phyloP scores from a whole-genome alignment of 192 early-diverging fungal genomes.

The Coemansia pectinata region DNA sequence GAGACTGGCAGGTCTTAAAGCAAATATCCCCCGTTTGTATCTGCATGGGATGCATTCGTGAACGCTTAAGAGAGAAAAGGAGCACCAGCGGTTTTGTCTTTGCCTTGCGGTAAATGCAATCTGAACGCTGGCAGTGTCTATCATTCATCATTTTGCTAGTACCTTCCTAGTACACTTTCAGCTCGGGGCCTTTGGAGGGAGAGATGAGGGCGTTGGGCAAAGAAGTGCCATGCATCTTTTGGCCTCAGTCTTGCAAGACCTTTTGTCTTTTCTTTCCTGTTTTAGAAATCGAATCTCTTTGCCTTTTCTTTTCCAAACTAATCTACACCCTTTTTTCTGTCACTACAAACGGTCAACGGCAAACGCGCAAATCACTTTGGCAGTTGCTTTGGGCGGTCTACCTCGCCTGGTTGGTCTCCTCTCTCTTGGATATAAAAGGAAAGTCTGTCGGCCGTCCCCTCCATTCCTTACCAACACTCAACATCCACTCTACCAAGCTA shows the following conservation, averaged over 20 bases:
- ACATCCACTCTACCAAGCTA: not conserved
- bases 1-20: not conserved
- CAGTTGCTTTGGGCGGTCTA: constrained; percentile 1
- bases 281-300: constrained; percentile 5
- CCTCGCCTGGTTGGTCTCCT: not conserved
- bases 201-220: not conserved
- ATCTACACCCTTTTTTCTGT: not conserved
- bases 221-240: not conserved
- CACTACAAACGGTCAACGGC: constrained; percentile 3
- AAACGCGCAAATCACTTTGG: not conserved
- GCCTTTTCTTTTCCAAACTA: not conserved
- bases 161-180: not conserved
- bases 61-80: not conserved
- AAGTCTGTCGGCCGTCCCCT: not conserved
- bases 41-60: constrained; percentile 5
- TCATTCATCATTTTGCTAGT: not conserved
- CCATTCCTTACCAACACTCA: not conserved
- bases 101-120: not conserved
- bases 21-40: constrained; percentile 8
- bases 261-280: constrained; percentile 1
- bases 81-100: constrained; percentile 2
- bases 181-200: not conserved
- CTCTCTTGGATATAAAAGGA: constrained; percentile 10
- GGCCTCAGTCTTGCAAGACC: constrained; percentile 7
- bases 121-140: not conserved